Percentiles rank a stretch among this genome's conserved stretches.
These are phyloP conservation scores for Eucalyptus brandiana DNA, from an alignment of 345 rosid species.

Conservation along the genomic window DNA sequence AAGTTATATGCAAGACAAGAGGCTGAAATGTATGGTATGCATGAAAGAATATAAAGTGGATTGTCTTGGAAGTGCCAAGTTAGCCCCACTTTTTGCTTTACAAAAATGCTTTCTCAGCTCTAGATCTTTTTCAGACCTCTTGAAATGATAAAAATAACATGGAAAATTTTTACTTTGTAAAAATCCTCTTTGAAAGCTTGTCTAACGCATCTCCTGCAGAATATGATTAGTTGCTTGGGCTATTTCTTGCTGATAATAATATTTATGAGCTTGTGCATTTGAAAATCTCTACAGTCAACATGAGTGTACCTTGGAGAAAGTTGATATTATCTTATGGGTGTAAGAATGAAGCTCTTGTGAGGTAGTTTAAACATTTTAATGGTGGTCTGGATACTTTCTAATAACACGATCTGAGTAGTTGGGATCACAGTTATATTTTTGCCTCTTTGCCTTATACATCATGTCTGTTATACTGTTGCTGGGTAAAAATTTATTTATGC, in stretches of 20 bases:
- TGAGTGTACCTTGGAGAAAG: background rate
- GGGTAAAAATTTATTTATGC: background rate
- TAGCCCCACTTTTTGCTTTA: background rate
- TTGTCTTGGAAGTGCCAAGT: background rate
- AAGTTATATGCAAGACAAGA: background rate
- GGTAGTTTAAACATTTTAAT: background rate
- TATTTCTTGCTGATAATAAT: background rate
- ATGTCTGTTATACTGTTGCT: background rate
- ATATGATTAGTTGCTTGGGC: background rate
- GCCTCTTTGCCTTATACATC: background rate
- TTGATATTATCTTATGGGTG: background rate
- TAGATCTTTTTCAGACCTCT: background rate
- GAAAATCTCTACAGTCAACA: background rate
- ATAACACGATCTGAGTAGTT: rapidly evolving
- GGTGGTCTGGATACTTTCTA: background rate
- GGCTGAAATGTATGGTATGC: background rate
- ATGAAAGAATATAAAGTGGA: background rate
- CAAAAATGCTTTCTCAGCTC: background rate
- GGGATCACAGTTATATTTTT: background rate
- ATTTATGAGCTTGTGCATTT: background rate
- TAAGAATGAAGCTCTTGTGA: background rate
- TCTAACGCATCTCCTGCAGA: background rate
- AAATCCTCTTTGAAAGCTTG: background rate
- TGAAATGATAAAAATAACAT: background rate
- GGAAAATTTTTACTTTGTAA: background rate